Evolutionary conservation across 495 filamentous ascomycete species (phyloP), one percentile per base, ranked within the genome.

Genomic region (Aspergillus baeticus): DNA sequence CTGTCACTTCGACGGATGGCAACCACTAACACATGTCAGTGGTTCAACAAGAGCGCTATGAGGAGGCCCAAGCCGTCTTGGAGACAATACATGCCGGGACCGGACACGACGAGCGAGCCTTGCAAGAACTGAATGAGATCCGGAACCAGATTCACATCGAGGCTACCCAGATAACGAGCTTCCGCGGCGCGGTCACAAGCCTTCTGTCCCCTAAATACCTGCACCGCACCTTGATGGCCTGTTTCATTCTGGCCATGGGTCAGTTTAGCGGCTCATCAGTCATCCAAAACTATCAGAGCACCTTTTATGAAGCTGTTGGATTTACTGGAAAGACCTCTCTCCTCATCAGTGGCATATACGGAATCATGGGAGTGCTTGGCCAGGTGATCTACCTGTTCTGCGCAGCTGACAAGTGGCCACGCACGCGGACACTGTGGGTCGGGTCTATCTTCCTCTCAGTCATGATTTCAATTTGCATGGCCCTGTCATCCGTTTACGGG

Each of bases 391-490:
- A 62, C 41, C 59, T 62, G 15, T 62, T 58, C 42, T 31, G 58
- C 33, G 55, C 55, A 10, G 60, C 60, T 11, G 60, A 62, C 21
- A 58, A 22, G 14, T 62, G 60, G 60, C 60, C 60, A 4, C 55
- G 60, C 29, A 55, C 55, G 17, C 60, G 60, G 14, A 62, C 60
- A 34, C 26, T 62, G 31, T 62, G 60, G 60, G 55, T 58, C 15
- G 60, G 60, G 3, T 62, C 60, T 17, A 48, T 62, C 4, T 58
- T 58, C 33, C 51, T 62, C 2, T 55, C 29, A n/a, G 51, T 47
- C n/a, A 62, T 62, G 60, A 58, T 62, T 46, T 45, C 60, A 8
- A 59, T 62, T 36, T 62, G 60, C 38, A 62, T 62, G 60, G 60
- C 55, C 3, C 33, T 62, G 17, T 62, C 60, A 8, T 55, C 60